These are phyloP conservation scores for Rhodocollybia butyracea DNA, from an alignment of 768 basidiomycete genomes.

Conservation along the genomic window DNA sequence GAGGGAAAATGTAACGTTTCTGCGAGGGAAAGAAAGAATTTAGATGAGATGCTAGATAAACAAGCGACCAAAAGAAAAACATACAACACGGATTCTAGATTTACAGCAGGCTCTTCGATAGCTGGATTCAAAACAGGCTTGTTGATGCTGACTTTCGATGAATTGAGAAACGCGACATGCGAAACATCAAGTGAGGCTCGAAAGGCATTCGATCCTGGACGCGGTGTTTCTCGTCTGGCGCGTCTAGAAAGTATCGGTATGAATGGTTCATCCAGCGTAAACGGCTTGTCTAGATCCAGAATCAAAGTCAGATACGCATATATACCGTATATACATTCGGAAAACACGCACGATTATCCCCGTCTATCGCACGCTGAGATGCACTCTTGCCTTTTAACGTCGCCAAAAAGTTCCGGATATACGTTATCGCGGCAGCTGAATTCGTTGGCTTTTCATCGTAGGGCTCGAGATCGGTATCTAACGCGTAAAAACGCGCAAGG, in stretches of 20 bases:
- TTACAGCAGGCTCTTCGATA: slow-evolving; percentile 26
- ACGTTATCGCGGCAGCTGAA: slow-evolving; percentile 28
- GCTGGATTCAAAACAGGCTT: slow-evolving; percentile 5
- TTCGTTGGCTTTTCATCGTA: slow-evolving; percentile 45
- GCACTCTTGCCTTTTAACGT: slow-evolving; percentile 14
- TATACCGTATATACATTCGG: neutral
- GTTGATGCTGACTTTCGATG: slow-evolving; percentile 17
- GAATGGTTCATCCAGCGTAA: slow-evolving; percentile 30
- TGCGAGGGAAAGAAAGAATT: slow-evolving; percentile 9
- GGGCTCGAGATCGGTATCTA: slow-evolving; percentile 25
- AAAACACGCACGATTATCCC: slow-evolving; percentile 28
- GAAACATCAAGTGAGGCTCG: slow-evolving; percentile 23
- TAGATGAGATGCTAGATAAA: neutral
- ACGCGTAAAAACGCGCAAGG: slow-evolving; percentile 31
- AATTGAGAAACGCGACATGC: slow-evolving; percentile 15
- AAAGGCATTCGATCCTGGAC: slow-evolving; percentile 27
- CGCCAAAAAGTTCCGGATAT: slow-evolving; percentile 23
- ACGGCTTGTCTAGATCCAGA: slow-evolving; percentile 21
- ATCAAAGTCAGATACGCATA: neutral
- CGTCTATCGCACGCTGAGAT: slow-evolving; percentile 36
- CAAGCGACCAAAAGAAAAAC: too few species aligned
- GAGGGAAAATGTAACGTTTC: slow-evolving; percentile 28
- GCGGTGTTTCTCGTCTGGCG: slow-evolving; percentile 46
- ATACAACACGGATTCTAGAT: slow-evolving; percentile 39
- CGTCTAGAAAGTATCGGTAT: slow-evolving; percentile 43